Evolutionary conservation across 768 basidiomycete genomes (phyloP).

Genomic region (Rhodosporidiobolus odoratus): DNA sequence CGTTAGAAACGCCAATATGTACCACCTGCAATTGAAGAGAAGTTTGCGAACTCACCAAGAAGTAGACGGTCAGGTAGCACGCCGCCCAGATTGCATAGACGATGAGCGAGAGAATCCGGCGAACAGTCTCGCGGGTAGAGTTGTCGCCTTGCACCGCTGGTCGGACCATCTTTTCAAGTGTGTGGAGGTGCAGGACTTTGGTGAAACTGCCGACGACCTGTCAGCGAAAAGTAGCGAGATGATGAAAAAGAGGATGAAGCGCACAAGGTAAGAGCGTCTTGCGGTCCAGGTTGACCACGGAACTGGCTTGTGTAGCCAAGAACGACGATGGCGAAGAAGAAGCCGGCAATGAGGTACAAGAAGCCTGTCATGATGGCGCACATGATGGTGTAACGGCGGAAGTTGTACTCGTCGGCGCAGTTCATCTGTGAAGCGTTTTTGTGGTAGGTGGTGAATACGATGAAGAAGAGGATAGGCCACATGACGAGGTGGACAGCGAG

Average conservation of each 20-base stretch:
- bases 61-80: constrained; percentile 1
- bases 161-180: too few relatives aligned
- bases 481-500: constrained; percentile 6
- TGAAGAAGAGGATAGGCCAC: constrained; percentile 8
- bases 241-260: background rate
- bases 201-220: too few relatives aligned
- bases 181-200: too few relatives aligned
- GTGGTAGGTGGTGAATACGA: background rate
- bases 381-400: background rate
- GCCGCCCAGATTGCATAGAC: background rate
- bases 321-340: background rate
- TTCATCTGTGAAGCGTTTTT: background rate
- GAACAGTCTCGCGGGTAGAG: too few relatives aligned
- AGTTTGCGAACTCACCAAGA: background rate
- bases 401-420: background rate
- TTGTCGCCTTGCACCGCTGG: too few relatives aligned
- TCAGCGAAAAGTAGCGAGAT: too few relatives aligned
- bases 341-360: background rate
- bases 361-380: too few relatives aligned
- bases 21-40: background rate
- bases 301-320: background rate
- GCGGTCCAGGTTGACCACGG: too few relatives aligned
- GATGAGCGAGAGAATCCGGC: background rate
- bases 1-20: background rate
- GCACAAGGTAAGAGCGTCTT: background rate